Evolutionary conservation across 257 asterid genomes (phyloP).

Genomic region (Datura wrightii): DNA sequence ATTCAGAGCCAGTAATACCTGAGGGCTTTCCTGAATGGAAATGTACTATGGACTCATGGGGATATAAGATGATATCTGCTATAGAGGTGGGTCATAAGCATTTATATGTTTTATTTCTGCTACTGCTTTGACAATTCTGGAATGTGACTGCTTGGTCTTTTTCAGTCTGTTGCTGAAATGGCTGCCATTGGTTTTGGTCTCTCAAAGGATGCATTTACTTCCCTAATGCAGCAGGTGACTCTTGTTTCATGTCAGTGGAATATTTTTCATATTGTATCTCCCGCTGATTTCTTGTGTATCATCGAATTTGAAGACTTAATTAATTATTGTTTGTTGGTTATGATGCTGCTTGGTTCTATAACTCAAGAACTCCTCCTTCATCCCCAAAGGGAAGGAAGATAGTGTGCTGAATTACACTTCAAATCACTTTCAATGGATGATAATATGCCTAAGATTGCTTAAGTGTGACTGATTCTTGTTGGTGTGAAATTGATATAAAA

Average conservation of each 20-base stretch:
- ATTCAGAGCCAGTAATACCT: conserved; percentile 96
- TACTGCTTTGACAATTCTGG: conserved; percentile 23
- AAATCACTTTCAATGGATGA: neutral
- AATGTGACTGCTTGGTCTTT: conserved; percentile 28
- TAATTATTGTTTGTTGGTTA: conserved; percentile 17
- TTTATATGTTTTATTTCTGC: conserved; percentile 32
- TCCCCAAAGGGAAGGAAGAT: neutral
- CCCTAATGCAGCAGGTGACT: conserved; percentile 90
- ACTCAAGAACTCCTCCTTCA: conserved; percentile 12
- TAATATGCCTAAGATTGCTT: neutral
- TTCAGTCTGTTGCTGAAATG: conserved; percentile 94
- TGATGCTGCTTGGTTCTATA: conserved; percentile 4
- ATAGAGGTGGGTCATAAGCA: conserved; percentile 59
- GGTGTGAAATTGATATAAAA: neutral
- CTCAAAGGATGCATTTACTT: conserved; percentile 89
- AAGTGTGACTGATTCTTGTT: conserved; percentile 10
- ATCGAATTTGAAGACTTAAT: conserved; percentile 11
- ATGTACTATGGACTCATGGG: conserved; percentile 95
- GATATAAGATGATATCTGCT: conserved; percentile 90
- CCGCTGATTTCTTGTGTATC: conserved; percentile 11
- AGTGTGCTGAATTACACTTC: neutral
- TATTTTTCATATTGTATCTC: conserved; percentile 20
- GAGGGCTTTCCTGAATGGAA: conserved; percentile 93
- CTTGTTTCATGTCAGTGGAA: neutral
- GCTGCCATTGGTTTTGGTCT: conserved; percentile 97